Base-by-base conservation (phyloP, 441 rosid species). In the Viola pubescens region DNA sequence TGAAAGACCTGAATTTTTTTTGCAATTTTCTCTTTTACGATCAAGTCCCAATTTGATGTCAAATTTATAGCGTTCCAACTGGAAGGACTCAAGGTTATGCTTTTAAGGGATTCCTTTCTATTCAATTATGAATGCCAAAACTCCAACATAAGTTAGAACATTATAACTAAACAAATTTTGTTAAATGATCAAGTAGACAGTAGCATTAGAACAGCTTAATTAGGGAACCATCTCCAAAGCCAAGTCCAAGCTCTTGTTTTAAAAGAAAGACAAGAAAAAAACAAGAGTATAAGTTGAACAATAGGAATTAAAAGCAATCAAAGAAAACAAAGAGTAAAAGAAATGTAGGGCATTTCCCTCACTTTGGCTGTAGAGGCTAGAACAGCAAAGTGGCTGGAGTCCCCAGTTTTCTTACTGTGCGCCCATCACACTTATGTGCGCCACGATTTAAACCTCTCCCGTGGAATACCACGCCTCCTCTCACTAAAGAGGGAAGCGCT, bases 381-480 rank as follows among this genome's bases (percentile, higher is more conserved):
- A 43, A 9, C 46, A 43, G 46, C 46, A 43, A 43, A 43, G 46
- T 9, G 46, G 46, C 46, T 43, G 46, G 46, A 43, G 46, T 43
- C 46, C 46, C 46, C 34, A 26, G 34, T 43, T 43, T 6, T 43
- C 10, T 43, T 43, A 9, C 7, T 43, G 46, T 43, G 1, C 46
- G 46, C 82, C 83, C 68, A 68, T 66, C 80, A 65, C 83, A 76
- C 75, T 19, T 11, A 3, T 39, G 68, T 73, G 77, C 80, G 78
- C 88, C 88, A 80, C 75, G 46, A 56, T 52, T 8, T 34, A 14
- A 63, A 50, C 83, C 73, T 71, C 68, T 67, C 77, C 72, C 48
- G 71, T 78, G 85, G 85, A 76, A 82, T 80, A 80, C 80, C 85
- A 80, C 78, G 81, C 83, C 75, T 40, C 75, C 85, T 61, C 82